A percentile compares a stretch with the other conserved stretches of the same genome.
Conservation (phyloP, 441 rosid species). For the Syzygium malaccense region DNA sequence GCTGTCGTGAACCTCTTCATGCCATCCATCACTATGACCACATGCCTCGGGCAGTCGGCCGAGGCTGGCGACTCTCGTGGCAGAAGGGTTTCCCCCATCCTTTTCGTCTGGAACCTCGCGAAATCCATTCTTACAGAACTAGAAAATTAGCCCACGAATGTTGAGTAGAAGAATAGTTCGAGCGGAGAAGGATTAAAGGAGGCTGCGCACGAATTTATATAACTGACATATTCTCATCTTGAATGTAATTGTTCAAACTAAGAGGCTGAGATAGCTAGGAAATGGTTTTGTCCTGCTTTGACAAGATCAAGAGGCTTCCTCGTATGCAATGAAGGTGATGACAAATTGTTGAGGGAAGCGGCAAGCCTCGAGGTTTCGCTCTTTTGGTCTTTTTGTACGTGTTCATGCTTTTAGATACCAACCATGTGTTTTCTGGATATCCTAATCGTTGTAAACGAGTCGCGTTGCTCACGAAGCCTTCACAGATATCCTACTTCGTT, state of each 20-base stretch:
- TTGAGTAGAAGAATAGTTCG: neutral
- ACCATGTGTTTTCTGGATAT: neutral
- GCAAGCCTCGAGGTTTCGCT: neutral
- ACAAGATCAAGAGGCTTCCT: neutral
- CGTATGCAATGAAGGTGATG: neutral
- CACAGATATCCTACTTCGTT: neutral
- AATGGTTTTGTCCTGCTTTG: neutral
- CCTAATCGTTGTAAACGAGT: neutral
- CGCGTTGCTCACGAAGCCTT: neutral
- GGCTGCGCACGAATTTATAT: neutral
- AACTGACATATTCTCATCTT: neutral
- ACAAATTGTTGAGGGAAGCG: neutral
- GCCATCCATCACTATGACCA: constrained; percentile 46
- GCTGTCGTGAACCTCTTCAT: constrained; percentile 26
- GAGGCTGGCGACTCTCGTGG: constrained; percentile 9
- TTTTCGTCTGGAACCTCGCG: neutral
- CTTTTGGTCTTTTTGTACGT: neutral
- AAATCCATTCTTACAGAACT: neutral
- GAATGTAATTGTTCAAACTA: neutral
- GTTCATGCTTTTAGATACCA: neutral
- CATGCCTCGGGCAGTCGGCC: constrained; percentile 7
- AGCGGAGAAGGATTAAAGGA: neutral
- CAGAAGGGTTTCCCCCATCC: constrained; percentile 5
- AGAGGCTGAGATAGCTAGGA: neutral
- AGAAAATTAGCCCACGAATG: neutral